Percentiles rank a stretch among this genome's conserved stretches.
phyloP scores from a whole-genome alignment of 2,329 filamentous ascomycete genomes.

The Huntiella abstrusa region DNA sequence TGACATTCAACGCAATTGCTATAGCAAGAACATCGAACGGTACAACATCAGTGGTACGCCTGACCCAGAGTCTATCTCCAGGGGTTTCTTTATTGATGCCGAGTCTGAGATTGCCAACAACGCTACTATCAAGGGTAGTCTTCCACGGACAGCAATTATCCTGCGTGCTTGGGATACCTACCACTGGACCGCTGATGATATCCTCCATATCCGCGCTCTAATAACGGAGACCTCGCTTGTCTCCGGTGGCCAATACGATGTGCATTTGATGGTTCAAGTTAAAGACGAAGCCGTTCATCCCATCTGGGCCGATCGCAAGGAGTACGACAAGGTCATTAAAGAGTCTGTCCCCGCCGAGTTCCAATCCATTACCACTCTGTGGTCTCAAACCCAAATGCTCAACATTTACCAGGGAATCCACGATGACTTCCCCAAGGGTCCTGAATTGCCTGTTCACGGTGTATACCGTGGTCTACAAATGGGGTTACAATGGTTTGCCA shows the following conservation, averaged over 20 bases:
- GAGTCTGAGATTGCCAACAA: slow-evolving; percentile 11
- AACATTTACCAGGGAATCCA: slow-evolving; percentile 76
- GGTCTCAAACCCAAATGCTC: slow-evolving; percentile 87
- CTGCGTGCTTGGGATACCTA: slow-evolving; percentile 71
- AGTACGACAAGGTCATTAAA: slow-evolving; percentile 47
- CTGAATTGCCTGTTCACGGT: slow-evolving; percentile 63
- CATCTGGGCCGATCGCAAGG: slow-evolving; percentile 57
- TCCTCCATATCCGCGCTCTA: slow-evolving; percentile 65
- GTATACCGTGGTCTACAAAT: slow-evolving; percentile 87
- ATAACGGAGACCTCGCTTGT: slow-evolving; percentile 66
- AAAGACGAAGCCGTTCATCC: slow-evolving; percentile 56
- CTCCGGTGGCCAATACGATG: slow-evolving; percentile 71
- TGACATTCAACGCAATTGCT: slow-evolving; percentile 56
- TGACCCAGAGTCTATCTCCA: slow-evolving; percentile 17
- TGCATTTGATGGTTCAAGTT: slow-evolving; percentile 71
- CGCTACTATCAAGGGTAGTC: not conserved
- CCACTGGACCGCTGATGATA: slow-evolving; percentile 58
- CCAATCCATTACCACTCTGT: slow-evolving; percentile 69
- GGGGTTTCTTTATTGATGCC: slow-evolving; percentile 33
- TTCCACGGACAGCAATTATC: slow-evolving; percentile 54
- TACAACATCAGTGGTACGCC: slow-evolving; percentile 17
- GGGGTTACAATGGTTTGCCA: slow-evolving; percentile 86
- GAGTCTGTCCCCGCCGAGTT: slow-evolving; percentile 68
- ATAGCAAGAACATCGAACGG: slow-evolving; percentile 54
- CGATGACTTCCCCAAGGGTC: slow-evolving; percentile 48